Evolutionary conservation across 768 basidiomycete species (phyloP), one percentile per base, ranked within the genome.

Genomic region (Boletus sensibilis): DNA sequence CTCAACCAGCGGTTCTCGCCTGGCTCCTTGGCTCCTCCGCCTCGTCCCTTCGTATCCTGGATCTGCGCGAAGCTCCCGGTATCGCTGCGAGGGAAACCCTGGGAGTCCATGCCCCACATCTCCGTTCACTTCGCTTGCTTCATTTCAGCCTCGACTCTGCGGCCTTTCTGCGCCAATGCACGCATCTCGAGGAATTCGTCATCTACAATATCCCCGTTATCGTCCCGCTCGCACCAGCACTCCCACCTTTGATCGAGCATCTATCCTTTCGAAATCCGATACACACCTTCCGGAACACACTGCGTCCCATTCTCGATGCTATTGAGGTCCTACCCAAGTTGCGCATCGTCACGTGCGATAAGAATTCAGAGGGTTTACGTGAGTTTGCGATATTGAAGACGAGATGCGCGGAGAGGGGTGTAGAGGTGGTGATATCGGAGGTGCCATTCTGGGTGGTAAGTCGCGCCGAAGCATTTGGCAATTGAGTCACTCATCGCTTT

Each of bases 91-190:
- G 68, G 29, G 39, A 59, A 4, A 53, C 69, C 5, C 64, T 81
- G n/a, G 55, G 56, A 10, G 43, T 23, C 0, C 70, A 74, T 45
- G 70, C 72, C 5, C 65, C 70, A 9, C 56, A 59, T n/a, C 67
- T 81, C n/a, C 72, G 74, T 14, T 80, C 79, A 2, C 68, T 81
- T 43, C 75, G 78, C 41, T 54, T 80, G 8, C 70, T 75, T 59
- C 69, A 70, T 25, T 75, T 72, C 63, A 74, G 62, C 58, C 34
- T 45, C 2, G 61, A 71, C 16, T 67, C 74, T 8, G 68, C 71
- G 4, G 62, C 66, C n/a, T 61, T 79, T 31, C 50, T 80, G 20
- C 62, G 59, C 27, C 59, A 64, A 23, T 81, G 78, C 62, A 69
- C 66, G 0, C 66, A 64, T 39, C 70, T 81, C 16, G 64, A 75